phyloP scores from a whole-genome alignment of 352 stramenopile species.

The Elongisporangium anandrum region DNA sequence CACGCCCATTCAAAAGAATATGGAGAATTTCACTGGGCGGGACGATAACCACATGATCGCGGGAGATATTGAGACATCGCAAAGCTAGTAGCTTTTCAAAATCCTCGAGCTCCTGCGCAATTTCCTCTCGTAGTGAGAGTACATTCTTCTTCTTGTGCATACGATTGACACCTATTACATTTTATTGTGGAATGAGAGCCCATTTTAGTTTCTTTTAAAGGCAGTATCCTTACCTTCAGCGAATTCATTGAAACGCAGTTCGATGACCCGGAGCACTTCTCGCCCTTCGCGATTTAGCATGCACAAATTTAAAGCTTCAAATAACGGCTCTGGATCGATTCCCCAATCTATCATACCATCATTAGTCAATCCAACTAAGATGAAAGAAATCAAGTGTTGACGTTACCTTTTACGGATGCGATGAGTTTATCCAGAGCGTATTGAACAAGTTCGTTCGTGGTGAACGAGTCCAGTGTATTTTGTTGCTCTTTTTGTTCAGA shows the following conservation, averaged over 20 bases:
- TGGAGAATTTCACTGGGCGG: slow-evolving; percentile 58
- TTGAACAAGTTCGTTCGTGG: slow-evolving; percentile 36
- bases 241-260: slow-evolving; percentile 53
- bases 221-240: slow-evolving; percentile 19
- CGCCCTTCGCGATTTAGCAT: slow-evolving; percentile 43
- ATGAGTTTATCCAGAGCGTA: slow-evolving; percentile 50
- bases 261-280: slow-evolving; percentile 24
- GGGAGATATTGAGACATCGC: slow-evolving; percentile 55
- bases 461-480: slow-evolving; percentile 20
- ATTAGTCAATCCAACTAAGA: background rate
- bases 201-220: background rate
- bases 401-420: slow-evolving; percentile 48
- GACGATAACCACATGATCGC: slow-evolving; percentile 29
- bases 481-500: slow-evolving; percentile 17
- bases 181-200: background rate
- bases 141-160: slow-evolving; percentile 49
- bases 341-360: slow-evolving; percentile 42
- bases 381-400: background rate
- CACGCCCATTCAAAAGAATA: slow-evolving; percentile 37
- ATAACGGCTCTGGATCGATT: slow-evolving; percentile 54
- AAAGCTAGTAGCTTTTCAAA: slow-evolving; percentile 58
- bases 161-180: slow-evolving; percentile 41
- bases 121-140: slow-evolving; percentile 51
- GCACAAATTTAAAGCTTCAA: slow-evolving; percentile 65
- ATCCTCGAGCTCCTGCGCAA: slow-evolving; percentile 63